phyloP scores from a whole-genome alignment of 352 stramenopile genomes.

The Globisporangium emineosum region DNA sequence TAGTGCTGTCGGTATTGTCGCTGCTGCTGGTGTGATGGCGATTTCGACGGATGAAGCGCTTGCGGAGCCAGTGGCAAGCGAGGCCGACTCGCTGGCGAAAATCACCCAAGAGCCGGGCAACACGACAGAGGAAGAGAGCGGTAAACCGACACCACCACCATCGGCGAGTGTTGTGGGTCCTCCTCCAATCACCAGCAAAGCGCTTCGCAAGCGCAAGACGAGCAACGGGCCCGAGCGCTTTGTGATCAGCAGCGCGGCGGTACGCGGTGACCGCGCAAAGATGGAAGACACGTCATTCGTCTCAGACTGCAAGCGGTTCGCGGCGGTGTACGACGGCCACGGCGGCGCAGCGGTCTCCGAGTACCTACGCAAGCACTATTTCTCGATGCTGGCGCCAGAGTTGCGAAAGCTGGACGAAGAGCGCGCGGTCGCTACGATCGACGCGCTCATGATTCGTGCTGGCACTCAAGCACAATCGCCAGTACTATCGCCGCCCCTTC shows the following conservation, averaged over 20 bases:
- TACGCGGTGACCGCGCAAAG: constrained; percentile 65
- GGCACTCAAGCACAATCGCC: background rate
- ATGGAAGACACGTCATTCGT: constrained; percentile 87
- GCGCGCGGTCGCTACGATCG: constrained; percentile 6
- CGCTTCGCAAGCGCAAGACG: constrained; percentile 49
- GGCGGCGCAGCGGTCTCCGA: constrained; percentile 65
- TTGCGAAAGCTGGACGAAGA: constrained; percentile 38
- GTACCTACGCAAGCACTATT: constrained; percentile 65
- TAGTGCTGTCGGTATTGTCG: background rate
- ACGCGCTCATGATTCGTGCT: background rate
- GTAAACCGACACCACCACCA: background rate
- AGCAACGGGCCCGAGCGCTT: constrained; percentile 30
- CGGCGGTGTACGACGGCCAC: constrained; percentile 83
- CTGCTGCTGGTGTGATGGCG: background rate
- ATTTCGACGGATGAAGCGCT: background rate
- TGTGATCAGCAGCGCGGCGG: constrained; percentile 63
- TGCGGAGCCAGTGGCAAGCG: background rate
- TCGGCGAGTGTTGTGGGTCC: background rate
- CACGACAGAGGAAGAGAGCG: background rate
- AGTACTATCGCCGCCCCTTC: background rate
- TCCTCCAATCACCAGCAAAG: background rate
- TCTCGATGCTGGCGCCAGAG: constrained; percentile 44
- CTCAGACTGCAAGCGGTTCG: constrained; percentile 76
- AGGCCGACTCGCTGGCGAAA: background rate
- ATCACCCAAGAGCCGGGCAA: background rate